Conservation (phyloP, 257 asterid genomes). For the Craterostigma plantagineum region DNA sequence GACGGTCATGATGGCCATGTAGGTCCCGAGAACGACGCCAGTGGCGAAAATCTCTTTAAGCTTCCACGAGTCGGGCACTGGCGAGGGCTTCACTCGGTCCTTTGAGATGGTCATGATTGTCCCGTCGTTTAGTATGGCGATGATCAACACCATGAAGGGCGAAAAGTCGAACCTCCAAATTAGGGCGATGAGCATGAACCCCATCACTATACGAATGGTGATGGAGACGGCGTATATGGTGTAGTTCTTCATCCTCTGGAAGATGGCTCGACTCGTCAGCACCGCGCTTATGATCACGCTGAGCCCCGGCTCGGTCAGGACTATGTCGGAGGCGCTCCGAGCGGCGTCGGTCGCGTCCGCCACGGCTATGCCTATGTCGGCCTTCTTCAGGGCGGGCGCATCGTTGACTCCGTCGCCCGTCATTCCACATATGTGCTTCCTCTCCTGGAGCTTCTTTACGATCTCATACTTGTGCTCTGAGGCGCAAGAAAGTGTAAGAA, state of each 20-base stretch:
- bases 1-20: constrained; percentile 64
- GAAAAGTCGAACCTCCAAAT: constrained; percentile 88
- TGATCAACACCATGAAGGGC: constrained; percentile 83
- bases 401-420: constrained; percentile 92
- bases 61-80: constrained; percentile 88
- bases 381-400: constrained; percentile 80
- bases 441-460: constrained; percentile 68
- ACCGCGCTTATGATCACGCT: constrained; percentile 83
- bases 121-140: constrained; percentile 78
- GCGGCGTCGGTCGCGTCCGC: constrained; percentile 93
- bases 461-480: constrained; percentile 80
- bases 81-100: constrained; percentile 79
- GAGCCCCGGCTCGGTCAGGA: constrained; percentile 75
- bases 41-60: constrained; percentile 82
- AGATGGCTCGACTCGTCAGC: constrained; percentile 76
- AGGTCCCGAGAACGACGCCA: constrained; percentile 72
- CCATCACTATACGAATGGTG: constrained; percentile 74
- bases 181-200: constrained; percentile 78
- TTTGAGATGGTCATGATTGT: constrained; percentile 94
- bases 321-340: constrained; percentile 73
- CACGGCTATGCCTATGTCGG: constrained; percentile 83
- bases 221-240: constrained; percentile 85
- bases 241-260: constrained; percentile 88
- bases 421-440: constrained; percentile 76
- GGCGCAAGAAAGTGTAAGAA: too few relatives aligned